Evolutionary conservation across 2,329 filamentous ascomycete genomes (phyloP), one percentile per base, ranked within the genome.

Genomic region (Salinomyces thailandicus): DNA sequence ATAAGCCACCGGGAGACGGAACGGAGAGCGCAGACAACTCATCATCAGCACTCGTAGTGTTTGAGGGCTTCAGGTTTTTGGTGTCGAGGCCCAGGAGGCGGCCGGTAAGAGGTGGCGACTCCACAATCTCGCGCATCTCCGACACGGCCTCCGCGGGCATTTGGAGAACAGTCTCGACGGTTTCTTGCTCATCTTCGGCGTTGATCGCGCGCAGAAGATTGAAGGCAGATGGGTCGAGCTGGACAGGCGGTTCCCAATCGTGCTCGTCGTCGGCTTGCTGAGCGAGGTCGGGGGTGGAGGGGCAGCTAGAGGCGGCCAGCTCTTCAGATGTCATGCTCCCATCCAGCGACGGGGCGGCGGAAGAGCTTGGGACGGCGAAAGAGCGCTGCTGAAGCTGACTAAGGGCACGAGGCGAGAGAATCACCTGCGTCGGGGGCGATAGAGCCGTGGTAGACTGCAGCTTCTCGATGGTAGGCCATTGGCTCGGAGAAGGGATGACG

Each of bases 291-390:
- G 87, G 87, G 1, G 87, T 95, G 8, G 83, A 77, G 4, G 89
- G 86, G 33, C 85, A 85, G 52, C 85, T 93, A 58, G 86, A 72
- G 36, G 72, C 73, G 2, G 85, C 84, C 59, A 93, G 73, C 57
- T 93, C 86, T 54, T 95, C 87, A 2, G 87, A 93, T 6, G 78
- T 81, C 51, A 91, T 64, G 61, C 85, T 94, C 15, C 86, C 87
- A 62, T 94, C 87, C 3, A 94, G 69, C 4, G 89, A 95, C 3
- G 89, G 89, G 4, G 87, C 81, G 5, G 84, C 81, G 37, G 85
- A 87, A 18, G 77, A 73, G 22, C 76, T 79, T 2, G 85, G 85
- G 3, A 89, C 70, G 32, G 76, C 72, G 15, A 78, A 71, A 31
- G 57, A 62, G 24, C 62, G 62, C 18, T 59, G 52, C 18, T 75